Conservation (phyloP, 2,329 filamentous ascomycete genomes). For the Paecilomyces formosus region DNA sequence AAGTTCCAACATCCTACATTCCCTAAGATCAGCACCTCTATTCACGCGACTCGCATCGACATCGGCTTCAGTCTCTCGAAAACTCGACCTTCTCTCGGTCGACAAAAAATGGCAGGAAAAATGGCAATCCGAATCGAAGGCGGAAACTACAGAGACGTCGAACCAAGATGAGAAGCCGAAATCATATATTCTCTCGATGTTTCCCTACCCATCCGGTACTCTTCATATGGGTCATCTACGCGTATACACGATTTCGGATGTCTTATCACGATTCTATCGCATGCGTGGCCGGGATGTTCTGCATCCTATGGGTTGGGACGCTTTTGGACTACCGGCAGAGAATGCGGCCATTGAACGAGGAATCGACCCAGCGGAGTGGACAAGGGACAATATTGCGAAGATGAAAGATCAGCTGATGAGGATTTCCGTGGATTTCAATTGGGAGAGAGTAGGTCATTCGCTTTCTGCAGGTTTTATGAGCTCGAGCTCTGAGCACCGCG, state of each 20-base stretch:
- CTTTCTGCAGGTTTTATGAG: background rate
- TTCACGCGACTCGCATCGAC: constrained; percentile 20
- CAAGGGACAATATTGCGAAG: constrained; percentile 66
- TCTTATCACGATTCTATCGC: constrained; percentile 66
- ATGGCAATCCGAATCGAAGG: constrained; percentile 31
- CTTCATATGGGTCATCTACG: constrained; percentile 82
- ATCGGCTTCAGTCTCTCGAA: constrained; percentile 9
- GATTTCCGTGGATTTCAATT: constrained; percentile 80
- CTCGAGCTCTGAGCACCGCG: constrained; percentile 2
- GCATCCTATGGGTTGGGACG: constrained; percentile 92
- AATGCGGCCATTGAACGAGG: constrained; percentile 83
- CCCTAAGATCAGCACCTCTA: constrained; percentile 3
- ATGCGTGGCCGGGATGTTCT: constrained; percentile 70
- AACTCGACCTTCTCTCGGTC: constrained; percentile 38
- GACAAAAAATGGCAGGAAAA: constrained; percentile 49
- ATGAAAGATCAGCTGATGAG: constrained; percentile 75
- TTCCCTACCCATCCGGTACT: constrained; percentile 82
- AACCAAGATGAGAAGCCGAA: constrained; percentile 26
- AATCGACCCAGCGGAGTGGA: constrained; percentile 72
- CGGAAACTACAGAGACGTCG: constrained; percentile 3
- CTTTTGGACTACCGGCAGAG: constrained; percentile 82
- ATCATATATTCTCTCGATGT: constrained; percentile 79
- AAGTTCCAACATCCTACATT: constrained; percentile 2
- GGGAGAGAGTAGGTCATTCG: constrained; percentile 60
- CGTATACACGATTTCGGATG: constrained; percentile 86